Conservation (phyloP, 1,284 basidiomycete genomes). For the Heterobasidion annosum region DNA sequence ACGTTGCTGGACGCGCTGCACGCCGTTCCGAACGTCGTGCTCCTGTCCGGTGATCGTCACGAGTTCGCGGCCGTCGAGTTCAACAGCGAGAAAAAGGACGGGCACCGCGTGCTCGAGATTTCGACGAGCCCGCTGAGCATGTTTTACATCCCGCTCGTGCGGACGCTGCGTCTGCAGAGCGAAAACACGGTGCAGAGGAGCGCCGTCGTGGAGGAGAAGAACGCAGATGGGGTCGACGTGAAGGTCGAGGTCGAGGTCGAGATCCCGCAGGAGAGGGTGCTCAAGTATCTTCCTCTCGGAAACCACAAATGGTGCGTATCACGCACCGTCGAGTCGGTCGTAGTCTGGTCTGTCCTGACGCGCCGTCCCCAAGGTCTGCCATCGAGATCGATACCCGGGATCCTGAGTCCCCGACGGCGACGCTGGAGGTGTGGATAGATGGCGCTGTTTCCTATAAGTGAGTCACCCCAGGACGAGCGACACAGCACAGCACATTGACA, state of each 20-base stretch:
- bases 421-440: slow-evolving; percentile 53
- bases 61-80: slow-evolving; percentile 74
- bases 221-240: slow-evolving; percentile 7
- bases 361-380: slow-evolving; percentile 36
- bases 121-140: slow-evolving; percentile 64
- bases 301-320: slow-evolving; percentile 51
- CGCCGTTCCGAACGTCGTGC: slow-evolving; percentile 65
- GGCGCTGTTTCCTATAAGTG: slow-evolving; percentile 54
- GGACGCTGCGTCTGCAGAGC: slow-evolving; percentile 38
- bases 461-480: slow-evolving; percentile 11
- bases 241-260: slow-evolving; percentile 19
- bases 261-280: slow-evolving; percentile 50
- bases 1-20: slow-evolving; percentile 48
- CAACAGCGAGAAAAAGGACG: slow-evolving; percentile 28
- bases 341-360: neutral
- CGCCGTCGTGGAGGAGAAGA: slow-evolving; percentile 13
- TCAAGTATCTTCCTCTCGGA: slow-evolving; percentile 57
- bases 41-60: slow-evolving; percentile 69
- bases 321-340: neutral
- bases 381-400: slow-evolving; percentile 70
- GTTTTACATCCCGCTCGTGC: slow-evolving; percentile 59
- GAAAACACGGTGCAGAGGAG: slow-evolving; percentile 29
- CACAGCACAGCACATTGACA: too few species aligned
- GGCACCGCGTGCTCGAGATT: slow-evolving; percentile 37
- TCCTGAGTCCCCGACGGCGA: slow-evolving; percentile 40